phyloP scores from a whole-genome alignment of 345 rosid species.

The Linum trigynum region DNA sequence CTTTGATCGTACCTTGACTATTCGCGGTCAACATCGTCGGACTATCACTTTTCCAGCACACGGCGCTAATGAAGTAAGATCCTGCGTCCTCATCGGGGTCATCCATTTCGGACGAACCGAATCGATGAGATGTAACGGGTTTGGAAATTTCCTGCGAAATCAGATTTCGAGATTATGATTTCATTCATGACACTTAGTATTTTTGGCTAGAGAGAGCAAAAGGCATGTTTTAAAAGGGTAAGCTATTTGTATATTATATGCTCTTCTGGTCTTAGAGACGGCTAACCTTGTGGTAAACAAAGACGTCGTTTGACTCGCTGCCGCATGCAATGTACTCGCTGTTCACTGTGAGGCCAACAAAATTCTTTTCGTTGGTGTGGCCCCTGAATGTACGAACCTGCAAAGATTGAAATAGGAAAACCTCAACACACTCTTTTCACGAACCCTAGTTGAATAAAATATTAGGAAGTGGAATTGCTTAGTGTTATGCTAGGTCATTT shows the following conservation, averaged over 20 bases:
- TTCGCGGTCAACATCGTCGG: conserved; percentile 92
- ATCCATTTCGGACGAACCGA: conserved; percentile 83
- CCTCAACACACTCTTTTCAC: background rate
- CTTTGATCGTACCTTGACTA: conserved; percentile 98
- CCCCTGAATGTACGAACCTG: conserved; percentile 89
- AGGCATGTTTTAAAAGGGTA: background rate
- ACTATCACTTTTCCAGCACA: conserved; percentile 96
- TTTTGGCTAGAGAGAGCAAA: background rate
- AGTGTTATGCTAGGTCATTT: too few relatives aligned
- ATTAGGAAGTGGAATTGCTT: too few relatives aligned
- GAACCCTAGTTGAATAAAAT: background rate
- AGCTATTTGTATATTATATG: background rate
- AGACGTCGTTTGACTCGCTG: conserved; percentile 94
- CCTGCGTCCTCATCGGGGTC: conserved; percentile 77
- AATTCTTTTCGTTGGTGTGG: conserved; percentile 95
- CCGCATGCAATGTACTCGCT: conserved; percentile 87
- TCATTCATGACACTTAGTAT: background rate
- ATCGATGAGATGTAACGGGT: conserved; percentile 75
- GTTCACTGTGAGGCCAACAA: conserved; percentile 83
- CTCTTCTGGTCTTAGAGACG: background rate
- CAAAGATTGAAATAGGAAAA: conserved; percentile 2
- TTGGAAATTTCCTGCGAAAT: conserved; percentile 68
- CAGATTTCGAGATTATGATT: background rate
- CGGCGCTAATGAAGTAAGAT: conserved; percentile 87
- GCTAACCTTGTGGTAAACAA: conserved; percentile 88